These are phyloP conservation scores for Debaryomyces coudertii DNA, from an alignment of 1,139 yeast genomes.

Conservation along the genomic window DNA sequence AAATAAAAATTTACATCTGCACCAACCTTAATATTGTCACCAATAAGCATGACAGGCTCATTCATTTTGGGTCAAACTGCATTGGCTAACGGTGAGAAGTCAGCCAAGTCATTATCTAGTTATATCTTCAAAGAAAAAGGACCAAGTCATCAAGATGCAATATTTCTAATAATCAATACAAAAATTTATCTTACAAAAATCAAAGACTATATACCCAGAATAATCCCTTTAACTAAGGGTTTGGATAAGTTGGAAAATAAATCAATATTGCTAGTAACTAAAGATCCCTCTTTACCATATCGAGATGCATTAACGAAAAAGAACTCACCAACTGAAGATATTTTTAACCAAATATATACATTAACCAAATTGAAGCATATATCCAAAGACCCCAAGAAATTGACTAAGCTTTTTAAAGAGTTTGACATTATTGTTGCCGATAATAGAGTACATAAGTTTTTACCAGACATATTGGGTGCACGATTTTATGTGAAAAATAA, in stretches of 20 bases:
- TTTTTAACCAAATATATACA: constrained; percentile 59
- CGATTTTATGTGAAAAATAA: constrained; percentile 60
- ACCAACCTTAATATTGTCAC: background rate
- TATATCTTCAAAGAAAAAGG: constrained; percentile 28
- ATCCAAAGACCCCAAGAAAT: constrained; percentile 46
- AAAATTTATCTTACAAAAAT: constrained; percentile 48
- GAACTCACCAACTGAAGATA: constrained; percentile 59
- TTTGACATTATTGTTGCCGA: constrained; percentile 70
- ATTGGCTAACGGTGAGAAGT: constrained; percentile 29
- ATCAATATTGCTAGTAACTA: constrained; percentile 62
- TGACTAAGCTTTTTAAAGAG: constrained; percentile 55
- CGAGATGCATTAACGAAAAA: constrained; percentile 48
- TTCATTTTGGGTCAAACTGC: constrained; percentile 36
- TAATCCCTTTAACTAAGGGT: constrained; percentile 61
- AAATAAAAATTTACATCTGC: constrained; percentile 1
- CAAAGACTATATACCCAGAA: constrained; percentile 65
- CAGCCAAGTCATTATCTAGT: constrained; percentile 39
- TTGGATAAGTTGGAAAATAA: constrained; percentile 50
- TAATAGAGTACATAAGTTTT: constrained; percentile 59
- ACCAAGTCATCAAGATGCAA: constrained; percentile 27
- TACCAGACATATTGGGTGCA: constrained; percentile 59
- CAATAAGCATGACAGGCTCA: constrained; percentile 11
- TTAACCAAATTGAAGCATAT: constrained; percentile 56
- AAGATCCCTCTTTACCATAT: constrained; percentile 65
- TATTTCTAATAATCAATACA: constrained; percentile 59